Evolutionary conservation across 176 grass and related monocot species (phyloP), one percentile per base, ranked within the genome.

Genomic region (Calamus simplicifolius): DNA sequence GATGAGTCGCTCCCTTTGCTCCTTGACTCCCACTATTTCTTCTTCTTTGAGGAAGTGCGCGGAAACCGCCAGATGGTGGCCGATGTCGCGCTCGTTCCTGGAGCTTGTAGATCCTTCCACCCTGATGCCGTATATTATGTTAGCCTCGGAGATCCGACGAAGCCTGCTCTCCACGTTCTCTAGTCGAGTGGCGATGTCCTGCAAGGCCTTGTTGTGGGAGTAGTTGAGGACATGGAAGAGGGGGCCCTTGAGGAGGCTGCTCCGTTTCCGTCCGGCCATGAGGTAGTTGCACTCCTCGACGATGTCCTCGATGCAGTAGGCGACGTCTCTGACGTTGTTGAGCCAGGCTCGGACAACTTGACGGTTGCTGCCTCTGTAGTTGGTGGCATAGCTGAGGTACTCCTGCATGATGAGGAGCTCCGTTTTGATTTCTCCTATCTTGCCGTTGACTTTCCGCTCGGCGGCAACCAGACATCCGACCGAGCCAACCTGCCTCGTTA

Each of bases 1-100:
- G 28, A 54, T 66, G 65, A 89, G 25, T 18, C 59, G 49, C 4
- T 0, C 5, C 30, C 69, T 68, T 54, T 76, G 67, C 6, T 59
- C 59, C 25, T 73, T 50, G 26, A 89, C 69, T 2, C 85, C 85
- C 21, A 89, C 76, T 10, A 83, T 66, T 25, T 63, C 62, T 25
- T 67, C 64, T 57, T 80, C 80, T 30, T 80, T 56, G 18, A 77
- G 18, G 57, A 59, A 59, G 28, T 77, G 68, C 1, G 73, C 67
- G 5, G 74, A 56, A 5, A 31, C 56, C 3, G 58, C 56, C 26
- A 51, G 1, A 48, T 59, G 58, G 3, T 27, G 23, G 18, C 7
- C 25, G 1, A 7, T 27, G 6, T 28, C 28, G 16, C 5, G 17
- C 10, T 25, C 18, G 8, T 28, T 2, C 21, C 19, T 13, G 3